phyloP scores from a whole-genome alignment of 1,139 yeast genomes.

The Diutina neorugosa region DNA sequence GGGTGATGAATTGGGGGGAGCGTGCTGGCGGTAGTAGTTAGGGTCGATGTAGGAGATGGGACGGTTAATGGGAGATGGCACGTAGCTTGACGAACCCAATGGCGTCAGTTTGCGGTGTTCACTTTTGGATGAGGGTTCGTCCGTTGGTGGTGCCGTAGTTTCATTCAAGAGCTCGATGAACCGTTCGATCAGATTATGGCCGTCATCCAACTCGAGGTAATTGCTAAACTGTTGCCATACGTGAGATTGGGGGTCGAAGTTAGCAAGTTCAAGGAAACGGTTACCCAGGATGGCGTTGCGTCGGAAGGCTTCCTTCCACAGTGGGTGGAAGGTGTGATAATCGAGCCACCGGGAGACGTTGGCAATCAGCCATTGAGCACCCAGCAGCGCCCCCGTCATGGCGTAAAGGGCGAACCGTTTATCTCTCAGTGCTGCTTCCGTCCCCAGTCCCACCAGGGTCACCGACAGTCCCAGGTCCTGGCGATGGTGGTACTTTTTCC shows the following conservation, averaged over 20 bases:
- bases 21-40: not conserved
- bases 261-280: conserved; percentile 53
- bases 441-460: conserved; percentile 13
- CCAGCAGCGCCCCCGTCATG: conserved; percentile 18
- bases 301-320: conserved; percentile 59
- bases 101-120: conserved; percentile 1
- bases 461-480: conserved; percentile 29
- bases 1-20: not conserved
- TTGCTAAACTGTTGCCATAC: conserved; percentile 37
- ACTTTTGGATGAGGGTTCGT: not conserved
- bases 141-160: not conserved
- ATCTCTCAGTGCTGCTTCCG: conserved; percentile 22
- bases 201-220: conserved; percentile 24
- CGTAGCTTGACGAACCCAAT: not conserved
- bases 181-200: conserved; percentile 41
- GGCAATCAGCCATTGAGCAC: conserved; percentile 46
- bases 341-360: conserved; percentile 63
- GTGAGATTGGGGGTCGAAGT: conserved; percentile 45
- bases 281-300: conserved; percentile 51
- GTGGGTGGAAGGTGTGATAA: conserved; percentile 49
- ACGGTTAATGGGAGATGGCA: not conserved
- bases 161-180: conserved; percentile 25
- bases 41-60: conserved; percentile 3
- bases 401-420: conserved; percentile 32
- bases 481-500: conserved; percentile 15